These are phyloP conservation scores for Fusarium sp. DNA, from an alignment of 2,329 filamentous ascomycete genomes.

Conservation along the genomic window DNA sequence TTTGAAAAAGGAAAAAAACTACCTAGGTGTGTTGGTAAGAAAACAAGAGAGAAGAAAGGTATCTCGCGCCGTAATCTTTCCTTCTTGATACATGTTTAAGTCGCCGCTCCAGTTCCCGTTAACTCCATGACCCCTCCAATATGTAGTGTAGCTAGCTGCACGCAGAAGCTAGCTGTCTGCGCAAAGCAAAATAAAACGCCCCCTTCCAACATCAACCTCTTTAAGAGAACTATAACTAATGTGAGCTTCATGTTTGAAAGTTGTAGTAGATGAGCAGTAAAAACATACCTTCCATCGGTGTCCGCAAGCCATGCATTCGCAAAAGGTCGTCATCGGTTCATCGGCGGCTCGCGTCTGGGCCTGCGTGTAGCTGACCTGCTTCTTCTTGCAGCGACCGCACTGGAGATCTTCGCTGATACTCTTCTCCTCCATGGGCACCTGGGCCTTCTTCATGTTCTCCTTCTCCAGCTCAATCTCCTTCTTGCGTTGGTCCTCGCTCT, in stretches of 20 bases:
- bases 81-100: conserved; percentile 39
- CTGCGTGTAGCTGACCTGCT: conserved; percentile 95
- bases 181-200: conserved; percentile 35
- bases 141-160: conserved; percentile 8
- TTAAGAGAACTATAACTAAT: conserved; percentile 38
- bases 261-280: not conserved
- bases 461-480: conserved; percentile 81
- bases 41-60: conserved; percentile 34
- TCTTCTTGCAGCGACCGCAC: conserved; percentile 92
- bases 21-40: conserved; percentile 8
- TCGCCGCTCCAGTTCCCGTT: conserved; percentile 37
- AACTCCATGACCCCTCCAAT: conserved; percentile 38
- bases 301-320: conserved; percentile 76
- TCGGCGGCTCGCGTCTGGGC: conserved; percentile 96
- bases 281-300: conserved; percentile 76
- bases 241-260: conserved; percentile 12
- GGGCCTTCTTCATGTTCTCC: conserved; percentile 97
- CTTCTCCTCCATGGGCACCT: conserved; percentile 92
- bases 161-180: conserved; percentile 22
- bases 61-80: conserved; percentile 36
- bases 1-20: conserved; percentile 4
- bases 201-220: not conserved
- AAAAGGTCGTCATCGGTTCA: conserved; percentile 88
- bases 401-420: conserved; percentile 88
- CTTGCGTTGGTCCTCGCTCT: conserved; percentile 82